These are phyloP conservation scores for Plasmodium vinckei DNA, from an alignment of 169 alveolate genomes.

Conservation along the genomic window DNA sequence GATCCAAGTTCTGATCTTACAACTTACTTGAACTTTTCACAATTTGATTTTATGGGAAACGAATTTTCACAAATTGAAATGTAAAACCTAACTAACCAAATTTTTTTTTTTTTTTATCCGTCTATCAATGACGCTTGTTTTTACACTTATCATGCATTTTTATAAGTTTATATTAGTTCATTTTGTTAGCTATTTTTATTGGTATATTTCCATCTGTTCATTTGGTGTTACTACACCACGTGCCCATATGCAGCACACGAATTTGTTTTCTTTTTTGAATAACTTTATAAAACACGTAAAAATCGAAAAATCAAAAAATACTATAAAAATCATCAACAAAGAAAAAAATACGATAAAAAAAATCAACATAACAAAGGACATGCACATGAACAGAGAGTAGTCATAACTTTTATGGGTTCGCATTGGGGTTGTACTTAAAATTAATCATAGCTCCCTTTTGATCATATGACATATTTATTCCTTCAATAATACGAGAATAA, in stretches of 20 bases:
- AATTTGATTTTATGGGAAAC: slow-evolving; percentile 65
- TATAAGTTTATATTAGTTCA: not conserved
- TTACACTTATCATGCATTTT: not conserved
- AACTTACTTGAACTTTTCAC: slow-evolving; percentile 42
- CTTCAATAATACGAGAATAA: slow-evolving; percentile 54
- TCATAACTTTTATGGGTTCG: not conserved
- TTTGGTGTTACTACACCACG: too few relatives aligned
- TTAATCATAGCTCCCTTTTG: slow-evolving; percentile 52
- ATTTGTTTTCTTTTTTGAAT: too few relatives aligned
- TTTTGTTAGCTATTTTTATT: not conserved
- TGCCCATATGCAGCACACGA: too few relatives aligned
- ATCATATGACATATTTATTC: slow-evolving; percentile 44
- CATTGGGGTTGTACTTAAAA: slow-evolving; percentile 28
- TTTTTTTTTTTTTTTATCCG: not conserved
- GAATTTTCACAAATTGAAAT: slow-evolving; percentile 50
- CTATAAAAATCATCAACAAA: too few relatives aligned
- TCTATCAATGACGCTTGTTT: not conserved
- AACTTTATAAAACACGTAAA: too few relatives aligned
- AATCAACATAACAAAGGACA: too few relatives aligned
- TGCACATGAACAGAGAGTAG: not conserved
- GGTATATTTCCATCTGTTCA: too few relatives aligned
- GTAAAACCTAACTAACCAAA: not conserved
- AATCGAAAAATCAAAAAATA: too few relatives aligned
- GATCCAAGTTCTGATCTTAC: slow-evolving; percentile 42
- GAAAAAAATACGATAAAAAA: too few relatives aligned